Conservation (phyloP, 108 stramenopile genomes). For the Cyclotella sp. region DNA sequence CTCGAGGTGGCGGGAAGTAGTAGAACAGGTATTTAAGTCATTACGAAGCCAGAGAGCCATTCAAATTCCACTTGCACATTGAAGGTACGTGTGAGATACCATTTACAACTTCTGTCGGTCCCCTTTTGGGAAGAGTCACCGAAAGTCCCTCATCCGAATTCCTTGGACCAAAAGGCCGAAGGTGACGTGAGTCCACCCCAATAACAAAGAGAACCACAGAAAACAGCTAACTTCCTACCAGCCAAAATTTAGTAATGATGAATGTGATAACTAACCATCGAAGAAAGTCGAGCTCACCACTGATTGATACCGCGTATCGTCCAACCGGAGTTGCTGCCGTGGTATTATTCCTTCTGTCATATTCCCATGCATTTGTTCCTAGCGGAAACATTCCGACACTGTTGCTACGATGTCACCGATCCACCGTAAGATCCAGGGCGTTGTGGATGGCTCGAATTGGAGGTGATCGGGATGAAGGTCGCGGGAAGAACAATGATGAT, state of each 20-base stretch:
- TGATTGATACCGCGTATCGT: neutral
- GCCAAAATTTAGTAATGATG: neutral
- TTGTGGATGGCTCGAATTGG: slow-evolving; percentile 22
- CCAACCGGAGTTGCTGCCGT: neutral
- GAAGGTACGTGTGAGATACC: too few relatives aligned
- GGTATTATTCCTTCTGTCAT: neutral
- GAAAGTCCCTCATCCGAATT: too few relatives aligned
- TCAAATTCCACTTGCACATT: too few relatives aligned
- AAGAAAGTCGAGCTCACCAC: neutral
- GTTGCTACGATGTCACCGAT: neutral
- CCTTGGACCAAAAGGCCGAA: too few relatives aligned
- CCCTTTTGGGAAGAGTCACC: too few relatives aligned
- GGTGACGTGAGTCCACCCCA: too few relatives aligned
- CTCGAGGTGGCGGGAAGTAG: too few relatives aligned
- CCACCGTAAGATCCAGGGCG: neutral
- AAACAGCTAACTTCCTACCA: neutral
- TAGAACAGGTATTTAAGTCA: too few relatives aligned
- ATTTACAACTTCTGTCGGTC: too few relatives aligned
- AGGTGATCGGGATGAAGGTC: slow-evolving; percentile 12
- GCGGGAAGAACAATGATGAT: slow-evolving; percentile 1
- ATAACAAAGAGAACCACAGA: too few relatives aligned
- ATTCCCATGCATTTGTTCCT: slow-evolving; percentile 3
- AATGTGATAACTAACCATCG: neutral
- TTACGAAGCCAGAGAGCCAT: too few relatives aligned
- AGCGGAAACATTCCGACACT: neutral